Evolutionary conservation across 768 basidiomycete species (phyloP).

Genomic region (Phlegmacium glaucopus): DNA sequence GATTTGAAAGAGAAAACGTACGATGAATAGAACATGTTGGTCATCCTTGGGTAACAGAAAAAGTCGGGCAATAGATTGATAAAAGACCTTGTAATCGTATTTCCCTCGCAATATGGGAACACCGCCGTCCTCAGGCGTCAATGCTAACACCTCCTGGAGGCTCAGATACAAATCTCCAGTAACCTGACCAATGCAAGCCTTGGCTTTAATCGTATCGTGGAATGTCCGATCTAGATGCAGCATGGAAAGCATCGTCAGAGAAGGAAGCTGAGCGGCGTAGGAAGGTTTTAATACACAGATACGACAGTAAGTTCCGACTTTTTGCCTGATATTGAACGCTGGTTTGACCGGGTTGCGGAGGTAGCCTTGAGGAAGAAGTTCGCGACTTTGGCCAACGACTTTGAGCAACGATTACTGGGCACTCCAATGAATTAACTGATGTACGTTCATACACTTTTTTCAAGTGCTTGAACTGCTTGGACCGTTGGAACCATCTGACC

Average conservation of each 20-base stretch:
- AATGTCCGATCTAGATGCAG: conserved; percentile 78
- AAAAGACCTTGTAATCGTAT: conserved; percentile 98
- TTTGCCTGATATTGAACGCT: background rate
- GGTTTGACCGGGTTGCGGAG: conserved; percentile 3
- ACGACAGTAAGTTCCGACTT: conserved; percentile 56
- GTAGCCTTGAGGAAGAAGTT: conserved; percentile 74
- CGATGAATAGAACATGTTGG: conserved; percentile 92
- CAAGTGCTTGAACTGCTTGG: no score
- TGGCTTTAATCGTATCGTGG: conserved; percentile 95
- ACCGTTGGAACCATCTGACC: no score
- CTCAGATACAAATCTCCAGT: conserved; percentile 89
- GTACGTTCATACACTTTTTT: no score
- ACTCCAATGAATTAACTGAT: conserved; percentile 69
- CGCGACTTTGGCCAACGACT: conserved; percentile 73
- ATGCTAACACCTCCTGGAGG: conserved; percentile 91
- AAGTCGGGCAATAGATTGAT: conserved; percentile 79
- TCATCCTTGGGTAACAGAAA: conserved; percentile 98
- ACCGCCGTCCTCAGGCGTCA: conserved; percentile 96
- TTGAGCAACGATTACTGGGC: conserved; percentile 61
- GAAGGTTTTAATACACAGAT: conserved; percentile 88
- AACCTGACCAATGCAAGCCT: conserved; percentile 90
- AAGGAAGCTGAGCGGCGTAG: conserved; percentile 77
- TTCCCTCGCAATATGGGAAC: conserved; percentile 96
- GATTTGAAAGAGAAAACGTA: conserved; percentile 35
- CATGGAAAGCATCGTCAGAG: conserved; percentile 69